These are phyloP conservation scores for Podila clonocystis DNA, from an alignment of 192 early-diverging fungal genomes.

Conservation along the genomic window DNA sequence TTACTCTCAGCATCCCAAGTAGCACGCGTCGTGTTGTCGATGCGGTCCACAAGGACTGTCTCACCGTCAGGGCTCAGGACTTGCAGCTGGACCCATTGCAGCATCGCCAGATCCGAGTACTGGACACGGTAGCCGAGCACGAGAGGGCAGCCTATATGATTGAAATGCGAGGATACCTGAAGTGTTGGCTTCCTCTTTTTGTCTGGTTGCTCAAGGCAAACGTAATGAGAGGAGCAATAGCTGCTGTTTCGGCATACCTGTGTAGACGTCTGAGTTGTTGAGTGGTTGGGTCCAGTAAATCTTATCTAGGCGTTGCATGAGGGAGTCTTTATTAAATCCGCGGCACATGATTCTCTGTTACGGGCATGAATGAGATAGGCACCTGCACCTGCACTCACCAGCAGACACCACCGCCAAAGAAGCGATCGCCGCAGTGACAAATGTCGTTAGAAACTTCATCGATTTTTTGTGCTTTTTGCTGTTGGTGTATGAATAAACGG, in stretches of 20 bases:
- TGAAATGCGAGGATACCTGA: neutral
- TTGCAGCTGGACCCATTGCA: constrained; percentile 37
- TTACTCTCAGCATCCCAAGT: constrained; percentile 25
- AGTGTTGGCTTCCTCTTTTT: neutral
- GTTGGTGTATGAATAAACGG: neutral
- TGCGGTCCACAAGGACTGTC: constrained; percentile 8
- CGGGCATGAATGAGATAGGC: too few species aligned
- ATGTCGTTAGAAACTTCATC: too few species aligned
- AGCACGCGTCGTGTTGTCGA: constrained; percentile 30
- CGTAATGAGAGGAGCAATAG: neutral
- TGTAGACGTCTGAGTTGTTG: constrained; percentile 8
- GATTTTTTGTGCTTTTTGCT: too few species aligned
- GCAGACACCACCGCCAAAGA: too few species aligned
- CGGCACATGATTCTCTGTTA: too few species aligned
- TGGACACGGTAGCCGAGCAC: constrained; percentile 36
- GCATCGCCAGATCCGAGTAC: constrained; percentile 37
- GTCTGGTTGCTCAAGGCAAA: neutral
- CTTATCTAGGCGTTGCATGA: constrained; percentile 11
- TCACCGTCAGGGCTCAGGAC: constrained; percentile 1
- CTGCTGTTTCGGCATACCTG: constrained; percentile 1
- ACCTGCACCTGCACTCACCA: too few species aligned
- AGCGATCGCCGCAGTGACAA: too few species aligned
- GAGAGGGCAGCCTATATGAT: constrained; percentile 20
- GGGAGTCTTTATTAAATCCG: neutral
- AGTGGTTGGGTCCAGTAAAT: constrained; percentile 18